phyloP scores from a whole-genome alignment of 345 rosid genomes.

The Microcos paniculata region DNA sequence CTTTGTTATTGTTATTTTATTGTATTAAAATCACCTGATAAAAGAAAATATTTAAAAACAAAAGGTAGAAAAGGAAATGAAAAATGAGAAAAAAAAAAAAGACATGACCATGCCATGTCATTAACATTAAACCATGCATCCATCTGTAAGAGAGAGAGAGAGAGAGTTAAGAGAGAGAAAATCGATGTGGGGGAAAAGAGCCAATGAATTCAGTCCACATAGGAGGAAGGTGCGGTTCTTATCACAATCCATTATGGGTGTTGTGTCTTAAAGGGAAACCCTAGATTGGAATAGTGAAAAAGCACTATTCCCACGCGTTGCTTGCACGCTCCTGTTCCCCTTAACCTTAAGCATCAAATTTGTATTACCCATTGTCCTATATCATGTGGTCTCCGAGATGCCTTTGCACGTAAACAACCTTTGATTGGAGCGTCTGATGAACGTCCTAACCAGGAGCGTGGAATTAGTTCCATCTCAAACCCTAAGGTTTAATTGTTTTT shows the following conservation, averaged over 20 bases:
- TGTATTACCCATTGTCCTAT: constrained; percentile 15
- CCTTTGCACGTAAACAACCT: constrained; percentile 26
- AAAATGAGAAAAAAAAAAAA: not conserved
- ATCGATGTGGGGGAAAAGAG: not conserved
- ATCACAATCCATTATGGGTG: constrained; percentile 51
- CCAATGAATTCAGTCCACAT: constrained; percentile 39
- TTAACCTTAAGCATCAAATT: not conserved
- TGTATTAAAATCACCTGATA: constrained; percentile 32
- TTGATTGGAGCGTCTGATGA: constrained; percentile 22
- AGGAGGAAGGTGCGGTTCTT: constrained; percentile 56
- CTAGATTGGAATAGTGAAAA: constrained; percentile 37
- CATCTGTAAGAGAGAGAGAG: constrained; percentile 23
- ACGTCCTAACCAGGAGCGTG: constrained; percentile 5
- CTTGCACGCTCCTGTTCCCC: constrained; percentile 29
- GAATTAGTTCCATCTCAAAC: constrained; percentile 27
- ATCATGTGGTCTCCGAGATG: constrained; percentile 23
- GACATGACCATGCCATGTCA: constrained; percentile 49
- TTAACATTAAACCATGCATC: constrained; percentile 8
- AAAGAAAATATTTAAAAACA: not conserved
- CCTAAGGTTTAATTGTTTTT: constrained; percentile 25
- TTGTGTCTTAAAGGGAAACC: constrained; percentile 39
- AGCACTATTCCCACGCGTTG: constrained; percentile 34
- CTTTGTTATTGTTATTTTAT: constrained; percentile 30
- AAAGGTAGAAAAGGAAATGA: too few relatives aligned
- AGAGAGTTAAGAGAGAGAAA: constrained; percentile 20